phyloP scores from a whole-genome alignment of 352 stramenopile genomes.

The Lagenidium giganteum region DNA sequence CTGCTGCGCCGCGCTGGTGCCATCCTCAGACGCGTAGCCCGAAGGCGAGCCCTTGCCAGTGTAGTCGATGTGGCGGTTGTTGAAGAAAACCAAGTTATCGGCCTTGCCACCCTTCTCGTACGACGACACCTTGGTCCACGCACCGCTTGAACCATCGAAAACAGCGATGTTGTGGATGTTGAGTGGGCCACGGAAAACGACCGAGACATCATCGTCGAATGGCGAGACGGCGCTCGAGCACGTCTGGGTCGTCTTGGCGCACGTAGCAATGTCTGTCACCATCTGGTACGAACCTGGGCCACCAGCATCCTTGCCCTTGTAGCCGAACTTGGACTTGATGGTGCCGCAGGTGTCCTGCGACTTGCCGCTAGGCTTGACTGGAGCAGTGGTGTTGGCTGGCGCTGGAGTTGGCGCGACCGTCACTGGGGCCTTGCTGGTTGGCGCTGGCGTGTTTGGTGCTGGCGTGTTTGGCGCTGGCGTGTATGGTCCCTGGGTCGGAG shows the following conservation, averaged over 20 bases:
- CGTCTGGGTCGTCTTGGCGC: slow-evolving; percentile 35
- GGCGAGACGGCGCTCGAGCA: slow-evolving; percentile 44
- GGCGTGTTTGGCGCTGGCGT: slow-evolving; percentile 1
- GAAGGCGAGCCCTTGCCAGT: slow-evolving; percentile 41
- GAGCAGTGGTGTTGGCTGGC: slow-evolving; percentile 1
- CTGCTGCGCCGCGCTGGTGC: slow-evolving; percentile 30
- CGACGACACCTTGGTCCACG: slow-evolving; percentile 55
- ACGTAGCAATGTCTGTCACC: slow-evolving; percentile 62
- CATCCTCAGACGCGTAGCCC: slow-evolving; percentile 52
- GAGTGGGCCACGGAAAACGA: slow-evolving; percentile 63
- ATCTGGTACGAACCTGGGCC: slow-evolving; percentile 56
- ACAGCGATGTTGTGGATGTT: slow-evolving; percentile 70
- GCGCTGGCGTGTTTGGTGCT: not conserved
- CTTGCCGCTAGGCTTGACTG: slow-evolving; percentile 3
- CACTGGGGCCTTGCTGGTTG: too few species aligned
- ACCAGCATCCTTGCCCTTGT: slow-evolving; percentile 44
- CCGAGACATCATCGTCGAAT: slow-evolving; percentile 56
- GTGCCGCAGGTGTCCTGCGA: slow-evolving; percentile 29
- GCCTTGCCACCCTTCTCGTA: slow-evolving; percentile 43
- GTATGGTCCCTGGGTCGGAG: not conserved
- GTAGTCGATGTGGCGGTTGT: slow-evolving; percentile 83
- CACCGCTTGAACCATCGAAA: slow-evolving; percentile 49
- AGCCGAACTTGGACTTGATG: slow-evolving; percentile 40
- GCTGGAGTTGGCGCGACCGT: slow-evolving; percentile 10
- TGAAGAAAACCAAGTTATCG: slow-evolving; percentile 77